Percentiles rank a stretch among this genome's conserved stretches.
Conservation (phyloP, 495 filamentous ascomycete genomes). For the Neurospora sp. region DNA sequence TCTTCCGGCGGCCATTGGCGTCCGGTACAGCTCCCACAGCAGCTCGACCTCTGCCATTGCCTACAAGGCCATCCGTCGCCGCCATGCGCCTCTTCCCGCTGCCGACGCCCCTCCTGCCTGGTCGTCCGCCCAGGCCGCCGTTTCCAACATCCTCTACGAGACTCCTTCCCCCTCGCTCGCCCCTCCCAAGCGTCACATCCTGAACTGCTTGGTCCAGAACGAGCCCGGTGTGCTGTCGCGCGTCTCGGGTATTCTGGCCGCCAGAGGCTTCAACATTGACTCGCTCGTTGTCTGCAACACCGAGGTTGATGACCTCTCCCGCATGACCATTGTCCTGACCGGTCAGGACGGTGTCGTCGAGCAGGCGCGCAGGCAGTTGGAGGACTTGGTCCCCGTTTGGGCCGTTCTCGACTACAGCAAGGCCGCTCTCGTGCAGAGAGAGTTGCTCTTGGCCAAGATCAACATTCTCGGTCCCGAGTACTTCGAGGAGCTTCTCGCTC, state of each 20-base stretch:
- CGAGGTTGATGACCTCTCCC: slow-evolving; percentile 92
- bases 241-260: slow-evolving; percentile 91
- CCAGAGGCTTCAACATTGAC: slow-evolving; percentile 98
- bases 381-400: slow-evolving; percentile 96
- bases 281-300: slow-evolving; percentile 95
- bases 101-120: slow-evolving; percentile 65
- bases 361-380: slow-evolving; percentile 89
- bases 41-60: slow-evolving; percentile 87
- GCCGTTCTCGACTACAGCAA: slow-evolving; percentile 93
- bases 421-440: slow-evolving; percentile 88
- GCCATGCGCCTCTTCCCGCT: slow-evolving; percentile 71
- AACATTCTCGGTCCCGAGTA: slow-evolving; percentile 93
- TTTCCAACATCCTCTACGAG: slow-evolving; percentile 97
- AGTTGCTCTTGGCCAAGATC: slow-evolving; percentile 92
- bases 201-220: slow-evolving; percentile 98
- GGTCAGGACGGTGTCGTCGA: slow-evolving; percentile 97
- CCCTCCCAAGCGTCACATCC: slow-evolving; percentile 84
- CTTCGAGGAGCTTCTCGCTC: slow-evolving; percentile 89
- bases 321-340: slow-evolving; percentile 96
- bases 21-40: slow-evolving; percentile 23
- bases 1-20: slow-evolving; percentile 7
- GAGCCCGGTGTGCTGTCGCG: slow-evolving; percentile 95
- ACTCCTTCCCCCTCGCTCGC: slow-evolving; percentile 74
- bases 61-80: slow-evolving; percentile 94
- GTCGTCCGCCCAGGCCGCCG: slow-evolving; percentile 81